Evolutionary conservation across 352 stramenopile species (phyloP), one percentile per base, ranked within the genome.

Genomic region (Pythium aphanidermatum): DNA sequence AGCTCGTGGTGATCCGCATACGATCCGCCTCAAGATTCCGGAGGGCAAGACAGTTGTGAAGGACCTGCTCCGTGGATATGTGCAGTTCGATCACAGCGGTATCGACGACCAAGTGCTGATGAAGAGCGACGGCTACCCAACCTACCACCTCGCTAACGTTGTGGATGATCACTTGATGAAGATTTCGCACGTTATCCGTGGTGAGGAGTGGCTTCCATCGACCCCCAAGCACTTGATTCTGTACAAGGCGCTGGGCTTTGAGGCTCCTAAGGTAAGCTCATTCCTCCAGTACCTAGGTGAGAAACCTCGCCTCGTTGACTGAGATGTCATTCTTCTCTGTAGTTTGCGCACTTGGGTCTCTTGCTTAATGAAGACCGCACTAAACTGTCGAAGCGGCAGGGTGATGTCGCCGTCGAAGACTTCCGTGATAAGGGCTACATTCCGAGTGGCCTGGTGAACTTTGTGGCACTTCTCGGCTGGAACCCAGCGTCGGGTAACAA

Each of bases 321-420:
- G 6, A 17, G 5, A 12, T 33, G 23, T 46, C 10, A 10, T 20
- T n/a, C 27, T 5, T 5, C 14, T 16, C 20, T n/a, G n/a, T n/a
- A 92, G 74, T 97, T 90, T 71, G 82, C 72, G 3, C 88, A 97
- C 54, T 53, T 97, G 29, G 86, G 86, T 0, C 71, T 99, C 35
- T 91, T 99, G 58, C 77, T 99, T 23, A 97, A 97, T 51, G 88
- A 98, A 70, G 95, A 99, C 45, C 87, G 96, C 21, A 96, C 96
- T 34, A 99, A 99, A 63, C 68, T 99, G n/a, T 97, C 85, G 8
- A 99, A 99, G 74, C 78, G 96, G 50, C 96, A 99, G 61, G 96
- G 96, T 34, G 96, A 97, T 31, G 97, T 97, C 16, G 95, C 87
- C 0, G 97, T 98, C 37, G 91, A 97, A 55, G 95, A 99, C 66